phyloP scores from a whole-genome alignment of 208 protist species.

The Crithidia fasciculata region DNA sequence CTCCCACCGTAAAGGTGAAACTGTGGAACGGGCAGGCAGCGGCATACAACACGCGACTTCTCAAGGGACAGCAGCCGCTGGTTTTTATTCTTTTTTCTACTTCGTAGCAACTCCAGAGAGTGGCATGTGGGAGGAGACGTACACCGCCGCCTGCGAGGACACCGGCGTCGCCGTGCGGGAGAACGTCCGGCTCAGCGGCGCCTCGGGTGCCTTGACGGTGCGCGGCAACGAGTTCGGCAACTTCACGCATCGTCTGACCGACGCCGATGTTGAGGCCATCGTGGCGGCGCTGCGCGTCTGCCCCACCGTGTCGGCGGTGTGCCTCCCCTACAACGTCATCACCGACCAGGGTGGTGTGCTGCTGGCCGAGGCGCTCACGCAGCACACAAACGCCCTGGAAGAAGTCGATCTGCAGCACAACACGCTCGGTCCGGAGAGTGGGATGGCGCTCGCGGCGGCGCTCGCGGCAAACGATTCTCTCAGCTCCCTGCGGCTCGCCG shows the following conservation, averaged over 20 bases:
- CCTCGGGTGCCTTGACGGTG: constrained; percentile 34
- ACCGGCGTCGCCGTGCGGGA: constrained; percentile 42
- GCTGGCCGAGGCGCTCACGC: constrained; percentile 50
- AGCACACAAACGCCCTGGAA: constrained; percentile 39
- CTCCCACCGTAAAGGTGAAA: too few relatives aligned
- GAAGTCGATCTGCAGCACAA: constrained; percentile 72
- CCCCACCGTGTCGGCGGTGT: constrained; percentile 39
- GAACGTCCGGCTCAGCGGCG: constrained; percentile 35
- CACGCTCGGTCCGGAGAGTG: constrained; percentile 50
- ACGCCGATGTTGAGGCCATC: constrained; percentile 64
- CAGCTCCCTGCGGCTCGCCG: constrained; percentile 38
- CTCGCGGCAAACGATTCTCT: constrained; percentile 36
- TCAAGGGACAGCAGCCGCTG: too few relatives aligned
- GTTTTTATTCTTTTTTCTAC: neutral
- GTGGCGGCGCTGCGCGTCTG: constrained; percentile 30
- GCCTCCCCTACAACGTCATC: constrained; percentile 76
- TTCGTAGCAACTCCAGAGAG: too few relatives aligned
- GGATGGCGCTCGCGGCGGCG: constrained; percentile 42
- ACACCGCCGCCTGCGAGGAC: constrained; percentile 46
- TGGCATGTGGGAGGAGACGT: constrained; percentile 62
- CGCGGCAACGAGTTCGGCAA: constrained; percentile 68
- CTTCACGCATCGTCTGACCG: constrained; percentile 62
- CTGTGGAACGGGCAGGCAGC: too few relatives aligned
- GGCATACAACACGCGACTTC: too few relatives aligned
- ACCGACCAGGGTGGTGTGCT: constrained; percentile 39